Evolutionary conservation across 768 basidiomycete genomes (phyloP), one percentile per base, ranked within the genome.

Genomic region (Hericium rajendrae): DNA sequence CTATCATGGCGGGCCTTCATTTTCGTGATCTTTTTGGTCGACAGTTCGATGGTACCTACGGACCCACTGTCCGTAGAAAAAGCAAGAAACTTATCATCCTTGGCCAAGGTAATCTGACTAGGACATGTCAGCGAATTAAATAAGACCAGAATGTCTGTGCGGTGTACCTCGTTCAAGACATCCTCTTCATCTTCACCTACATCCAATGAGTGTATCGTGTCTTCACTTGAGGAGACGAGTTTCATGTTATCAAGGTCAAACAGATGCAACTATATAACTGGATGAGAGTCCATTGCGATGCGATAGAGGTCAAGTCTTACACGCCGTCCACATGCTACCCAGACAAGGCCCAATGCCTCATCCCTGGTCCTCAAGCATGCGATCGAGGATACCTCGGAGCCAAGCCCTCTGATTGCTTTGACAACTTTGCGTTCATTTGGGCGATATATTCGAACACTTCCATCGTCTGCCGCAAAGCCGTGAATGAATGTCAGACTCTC

Each of bases 41-140:
- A 67, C 4, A 88, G 65, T 57, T 91, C 84, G 9, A 91, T 67
- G 18, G 83, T 70, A 0, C 89, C 88, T 12, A 89, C 85, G 15
- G 65, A 61, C 0, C 90, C 90, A 18, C 79, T 78, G 68, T 92
- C 91, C 32, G 78, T 76, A 59, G 82, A 80, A 68, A 87, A 90
- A 4, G 86, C 87, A 46, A 91, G 66, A 53, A 61, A 64, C 62
- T 68, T 80, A 64, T 63, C 74, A 74, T 79, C 78, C 28, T 66
- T 61, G 69, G 81, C 84, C 62, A 89, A 64, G 58, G 75, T 75
- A 65, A 91, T 79, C 88, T 91, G 69, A 68, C 74, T 78, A 69
- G 73, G 67, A 65, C 63, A 66, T 66, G 60, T 75, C 59, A 73
- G 53, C 51, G 43, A 32, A 16, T 11, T 22, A 32, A 24, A 28